These are phyloP conservation scores for Acanthochlamys bracteata DNA, from an alignment of 106 monocot genomes.

Conservation along the genomic window DNA sequence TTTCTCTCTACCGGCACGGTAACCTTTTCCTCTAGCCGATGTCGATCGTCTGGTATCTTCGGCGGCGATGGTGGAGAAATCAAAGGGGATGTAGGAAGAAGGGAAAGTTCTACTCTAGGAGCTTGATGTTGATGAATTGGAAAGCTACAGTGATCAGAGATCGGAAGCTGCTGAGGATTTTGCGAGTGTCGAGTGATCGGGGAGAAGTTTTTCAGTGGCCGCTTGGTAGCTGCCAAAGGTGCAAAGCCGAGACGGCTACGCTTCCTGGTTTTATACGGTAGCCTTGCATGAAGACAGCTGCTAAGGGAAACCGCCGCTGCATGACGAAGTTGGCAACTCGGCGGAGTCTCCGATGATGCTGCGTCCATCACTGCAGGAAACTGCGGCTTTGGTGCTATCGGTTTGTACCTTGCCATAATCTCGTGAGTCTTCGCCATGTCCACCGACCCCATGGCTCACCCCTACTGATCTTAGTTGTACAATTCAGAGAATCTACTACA, in stretches of 20 bases:
- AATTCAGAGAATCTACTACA: not conserved
- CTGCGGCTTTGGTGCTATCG: constrained; percentile 79
- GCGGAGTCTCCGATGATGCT: constrained; percentile 11
- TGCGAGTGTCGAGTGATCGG: too few relatives aligned
- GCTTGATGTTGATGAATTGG: constrained; percentile 9
- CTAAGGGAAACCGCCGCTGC: not conserved
- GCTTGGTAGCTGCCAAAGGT: constrained; percentile 13
- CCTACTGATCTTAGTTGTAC: not conserved
- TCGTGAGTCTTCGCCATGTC: constrained; percentile 75
- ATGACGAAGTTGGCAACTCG: not conserved
- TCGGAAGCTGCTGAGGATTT: not conserved
- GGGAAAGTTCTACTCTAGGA: constrained; percentile 7
- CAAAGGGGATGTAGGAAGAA: not conserved
- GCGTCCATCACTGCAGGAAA: too few relatives aligned
- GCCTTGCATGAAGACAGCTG: constrained; percentile 11
- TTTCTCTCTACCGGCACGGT: constrained; percentile 38
- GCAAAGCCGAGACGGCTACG: constrained; percentile 4
- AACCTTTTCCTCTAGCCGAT: not conserved
- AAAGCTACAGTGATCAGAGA: not conserved
- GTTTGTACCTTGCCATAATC: constrained; percentile 78
- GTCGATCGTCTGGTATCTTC: not conserved
- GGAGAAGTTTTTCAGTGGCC: constrained; percentile 3
- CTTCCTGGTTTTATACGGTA: constrained; percentile 23
- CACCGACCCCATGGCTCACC: constrained; percentile 10
- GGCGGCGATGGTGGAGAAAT: not conserved